Conservation (phyloP, 352 stramenopile species). For the Pythium aphanidermatum region DNA sequence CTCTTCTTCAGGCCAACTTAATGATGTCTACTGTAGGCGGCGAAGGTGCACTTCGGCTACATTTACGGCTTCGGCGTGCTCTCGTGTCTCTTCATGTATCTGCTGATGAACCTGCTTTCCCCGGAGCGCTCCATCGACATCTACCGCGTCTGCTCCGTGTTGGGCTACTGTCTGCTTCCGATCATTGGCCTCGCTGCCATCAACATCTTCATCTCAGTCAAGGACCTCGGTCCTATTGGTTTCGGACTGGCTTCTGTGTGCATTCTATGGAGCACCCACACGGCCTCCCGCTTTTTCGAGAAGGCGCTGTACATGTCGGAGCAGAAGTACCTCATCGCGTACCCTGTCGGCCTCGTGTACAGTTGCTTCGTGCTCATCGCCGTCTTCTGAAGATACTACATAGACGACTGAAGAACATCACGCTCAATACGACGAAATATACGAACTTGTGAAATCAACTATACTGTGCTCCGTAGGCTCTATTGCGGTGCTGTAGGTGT, state of each 20-base stretch:
- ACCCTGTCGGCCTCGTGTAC: slow-evolving; percentile 96
- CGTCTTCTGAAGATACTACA: slow-evolving; percentile 94
- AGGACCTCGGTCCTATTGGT: slow-evolving; percentile 65
- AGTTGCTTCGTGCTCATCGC: slow-evolving; percentile 98
- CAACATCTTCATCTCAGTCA: slow-evolving; percentile 89
- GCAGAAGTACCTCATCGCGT: slow-evolving; percentile 97
- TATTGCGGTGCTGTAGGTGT: no score
- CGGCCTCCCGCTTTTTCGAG: slow-evolving; percentile 94
- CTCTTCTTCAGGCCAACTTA: no score
- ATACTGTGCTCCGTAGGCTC: no score
- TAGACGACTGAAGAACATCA: no score
- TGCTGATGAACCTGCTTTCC: slow-evolving; percentile 95
- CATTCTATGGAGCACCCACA: slow-evolving; percentile 94
- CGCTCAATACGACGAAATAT: no score
- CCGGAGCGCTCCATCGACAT: slow-evolving; percentile 85
- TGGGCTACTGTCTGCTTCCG: slow-evolving; percentile 97
- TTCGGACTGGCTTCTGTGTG: slow-evolving; percentile 82
- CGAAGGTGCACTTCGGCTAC: slow-evolving; percentile 97
- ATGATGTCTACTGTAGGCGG: no score
- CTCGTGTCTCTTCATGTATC: slow-evolving; percentile 93
- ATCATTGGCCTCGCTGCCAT: slow-evolving; percentile 94
- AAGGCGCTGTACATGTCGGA: slow-evolving; percentile 92
- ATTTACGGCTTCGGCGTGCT: slow-evolving; percentile 98
- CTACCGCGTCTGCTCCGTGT: slow-evolving; percentile 91
- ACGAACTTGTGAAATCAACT: no score